A percentile compares a stretch with the other conserved stretches of the same genome.
These are phyloP conservation scores for Chaetomium fimeti DNA, from an alignment of 495 filamentous ascomycete species.

Conservation along the genomic window DNA sequence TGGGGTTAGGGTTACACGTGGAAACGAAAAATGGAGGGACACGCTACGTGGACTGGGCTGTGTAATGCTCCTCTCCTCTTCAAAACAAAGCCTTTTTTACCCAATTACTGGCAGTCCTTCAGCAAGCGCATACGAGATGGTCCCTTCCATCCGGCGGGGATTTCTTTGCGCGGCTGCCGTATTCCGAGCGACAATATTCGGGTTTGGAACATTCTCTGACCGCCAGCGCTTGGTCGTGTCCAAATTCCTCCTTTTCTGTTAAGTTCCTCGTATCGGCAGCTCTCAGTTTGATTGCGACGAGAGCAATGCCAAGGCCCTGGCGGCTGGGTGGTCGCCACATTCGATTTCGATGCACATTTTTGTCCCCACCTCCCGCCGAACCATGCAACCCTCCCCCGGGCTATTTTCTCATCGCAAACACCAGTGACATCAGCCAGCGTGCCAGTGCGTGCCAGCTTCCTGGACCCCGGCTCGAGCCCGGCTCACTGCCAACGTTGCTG, in stretches of 20 bases:
- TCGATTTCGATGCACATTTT: constrained; percentile 7
- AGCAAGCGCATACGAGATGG: background rate
- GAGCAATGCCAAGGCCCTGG: constrained; percentile 16
- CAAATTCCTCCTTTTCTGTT: background rate
- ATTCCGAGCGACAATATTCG: background rate
- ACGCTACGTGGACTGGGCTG: background rate
- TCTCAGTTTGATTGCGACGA: constrained; percentile 22
- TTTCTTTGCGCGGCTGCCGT: background rate
- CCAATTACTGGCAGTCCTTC: background rate
- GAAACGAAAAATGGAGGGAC: background rate
- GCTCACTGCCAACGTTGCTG: background rate
- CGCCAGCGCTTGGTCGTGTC: background rate
- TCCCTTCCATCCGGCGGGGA: background rate
- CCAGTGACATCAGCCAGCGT: constrained; percentile 17
- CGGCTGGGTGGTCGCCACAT: constrained; percentile 11
- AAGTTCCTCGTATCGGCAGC: constrained; percentile 19
- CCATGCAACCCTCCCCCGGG: constrained; percentile 5
- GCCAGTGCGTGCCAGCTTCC: no score
- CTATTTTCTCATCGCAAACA: background rate
- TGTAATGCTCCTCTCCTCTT: no score
- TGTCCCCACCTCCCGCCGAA: background rate
- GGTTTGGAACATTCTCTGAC: background rate
- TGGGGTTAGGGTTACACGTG: constrained; percentile 12
- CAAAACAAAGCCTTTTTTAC: no score
- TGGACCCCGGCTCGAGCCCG: background rate